These are phyloP conservation scores for Blastomyces silverae DNA, from an alignment of 2,329 filamentous ascomycete genomes.

Conservation along the genomic window DNA sequence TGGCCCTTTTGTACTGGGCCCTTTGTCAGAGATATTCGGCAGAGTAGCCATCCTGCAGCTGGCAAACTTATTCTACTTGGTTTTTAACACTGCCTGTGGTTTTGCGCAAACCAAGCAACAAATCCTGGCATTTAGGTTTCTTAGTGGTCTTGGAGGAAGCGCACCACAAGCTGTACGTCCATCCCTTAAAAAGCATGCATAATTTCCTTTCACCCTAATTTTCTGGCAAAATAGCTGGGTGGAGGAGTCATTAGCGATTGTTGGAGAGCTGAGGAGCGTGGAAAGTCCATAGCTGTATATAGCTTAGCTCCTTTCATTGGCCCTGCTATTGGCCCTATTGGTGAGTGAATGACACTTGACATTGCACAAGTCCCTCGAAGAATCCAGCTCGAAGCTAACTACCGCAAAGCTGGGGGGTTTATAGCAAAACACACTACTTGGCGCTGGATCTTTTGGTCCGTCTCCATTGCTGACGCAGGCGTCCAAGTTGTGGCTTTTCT, in stretches of 20 bases:
- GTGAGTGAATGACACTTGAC: conserved; percentile 9
- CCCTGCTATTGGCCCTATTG: conserved; percentile 58
- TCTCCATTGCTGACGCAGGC: conserved; percentile 55
- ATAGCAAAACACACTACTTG: conserved; percentile 58
- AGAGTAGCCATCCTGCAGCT: conserved; percentile 50
- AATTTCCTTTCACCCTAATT: background rate
- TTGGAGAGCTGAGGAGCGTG: conserved; percentile 56
- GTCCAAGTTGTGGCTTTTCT: conserved; percentile 58
- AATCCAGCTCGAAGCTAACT: conserved; percentile 5
- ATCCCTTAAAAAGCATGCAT: background rate
- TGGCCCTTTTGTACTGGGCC: conserved; percentile 48
- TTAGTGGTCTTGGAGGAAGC: conserved; percentile 54
- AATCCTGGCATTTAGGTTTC: conserved; percentile 53
- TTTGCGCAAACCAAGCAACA: conserved; percentile 48
- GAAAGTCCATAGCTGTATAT: conserved; percentile 57
- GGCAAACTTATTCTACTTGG: conserved; percentile 50
- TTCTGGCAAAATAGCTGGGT: conserved; percentile 31
- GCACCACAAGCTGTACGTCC: conserved; percentile 47
- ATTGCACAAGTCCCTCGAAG: background rate
- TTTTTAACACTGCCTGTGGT: conserved; percentile 57
- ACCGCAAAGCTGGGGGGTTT: conserved; percentile 50
- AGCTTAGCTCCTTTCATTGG: conserved; percentile 58
- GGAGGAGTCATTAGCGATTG: conserved; percentile 51
- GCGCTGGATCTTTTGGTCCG: conserved; percentile 68
- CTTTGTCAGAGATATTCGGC: conserved; percentile 52